Percentiles rank a stretch among this genome's conserved stretches.
These are phyloP conservation scores for Zymoseptoria crescenta DNA, from an alignment of 2,329 filamentous ascomycete genomes.

Conservation along the genomic window DNA sequence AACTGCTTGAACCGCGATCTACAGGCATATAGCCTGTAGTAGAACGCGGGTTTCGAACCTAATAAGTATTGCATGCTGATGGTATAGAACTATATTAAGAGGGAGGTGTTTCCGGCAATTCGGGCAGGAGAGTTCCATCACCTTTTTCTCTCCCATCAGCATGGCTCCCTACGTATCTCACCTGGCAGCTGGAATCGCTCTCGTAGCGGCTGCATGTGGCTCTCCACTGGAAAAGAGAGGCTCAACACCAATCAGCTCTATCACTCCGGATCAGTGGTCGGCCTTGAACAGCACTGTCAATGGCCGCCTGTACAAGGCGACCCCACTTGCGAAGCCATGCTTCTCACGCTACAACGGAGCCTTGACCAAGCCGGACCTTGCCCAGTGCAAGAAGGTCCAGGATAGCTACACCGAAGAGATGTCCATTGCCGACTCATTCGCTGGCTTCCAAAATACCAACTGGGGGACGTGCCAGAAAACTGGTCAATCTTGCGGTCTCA, in stretches of 20 bases:
- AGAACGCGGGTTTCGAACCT: neutral
- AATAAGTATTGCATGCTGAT: too few species aligned
- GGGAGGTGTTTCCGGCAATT: neutral
- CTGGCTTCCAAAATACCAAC: constrained; percentile 14
- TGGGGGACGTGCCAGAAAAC: constrained; percentile 12
- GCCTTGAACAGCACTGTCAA: constrained; percentile 14
- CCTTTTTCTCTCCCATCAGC: neutral
- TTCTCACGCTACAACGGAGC: constrained; percentile 11
- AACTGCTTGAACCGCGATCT: too few species aligned
- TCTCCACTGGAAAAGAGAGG: neutral
- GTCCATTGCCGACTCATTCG: constrained; percentile 8
- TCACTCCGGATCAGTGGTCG: constrained; percentile 12
- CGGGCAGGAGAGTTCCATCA: neutral
- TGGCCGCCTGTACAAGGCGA: constrained; percentile 5
- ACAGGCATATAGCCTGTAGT: too few species aligned
- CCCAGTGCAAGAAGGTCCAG: constrained; percentile 11
- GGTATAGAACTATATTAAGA: neutral
- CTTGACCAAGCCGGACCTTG: neutral
- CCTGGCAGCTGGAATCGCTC: neutral
- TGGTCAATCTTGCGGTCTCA: constrained; percentile 12
- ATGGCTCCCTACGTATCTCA: neutral
- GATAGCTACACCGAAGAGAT: constrained; percentile 9
- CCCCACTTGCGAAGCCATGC: constrained; percentile 14
- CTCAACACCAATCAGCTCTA: constrained; percentile 1
- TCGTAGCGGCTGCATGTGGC: neutral